Conservation (phyloP, 2,329 filamentous ascomycete species). For the Achaetomium macrosporum region DNA sequence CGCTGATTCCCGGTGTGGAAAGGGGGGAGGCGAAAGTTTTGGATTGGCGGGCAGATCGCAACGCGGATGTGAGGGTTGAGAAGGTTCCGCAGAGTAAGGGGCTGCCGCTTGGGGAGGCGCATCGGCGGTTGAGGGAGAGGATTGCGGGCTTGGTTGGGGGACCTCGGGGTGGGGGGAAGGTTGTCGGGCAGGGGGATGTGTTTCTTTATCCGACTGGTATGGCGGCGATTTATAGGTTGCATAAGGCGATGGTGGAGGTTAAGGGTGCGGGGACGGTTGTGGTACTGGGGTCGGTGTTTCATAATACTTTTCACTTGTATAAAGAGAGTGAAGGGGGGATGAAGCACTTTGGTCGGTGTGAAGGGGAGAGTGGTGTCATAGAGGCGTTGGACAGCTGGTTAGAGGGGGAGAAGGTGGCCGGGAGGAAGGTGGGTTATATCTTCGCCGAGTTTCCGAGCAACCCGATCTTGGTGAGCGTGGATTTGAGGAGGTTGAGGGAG, state of each 20-base stretch:
- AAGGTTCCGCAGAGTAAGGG: slow-evolving; percentile 29
- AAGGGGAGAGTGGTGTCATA: slow-evolving; percentile 33
- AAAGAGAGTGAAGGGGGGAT: slow-evolving; percentile 39
- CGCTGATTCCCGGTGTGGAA: slow-evolving; percentile 35
- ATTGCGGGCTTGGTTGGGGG: slow-evolving; percentile 39
- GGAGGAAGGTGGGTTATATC: slow-evolving; percentile 39
- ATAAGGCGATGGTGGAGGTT: slow-evolving; percentile 33
- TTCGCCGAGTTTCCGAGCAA: slow-evolving; percentile 48
- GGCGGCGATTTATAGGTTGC: slow-evolving; percentile 43
- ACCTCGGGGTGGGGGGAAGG: slow-evolving; percentile 2
- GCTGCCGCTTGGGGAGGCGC: slow-evolving; percentile 34
- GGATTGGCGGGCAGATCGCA: slow-evolving; percentile 21
- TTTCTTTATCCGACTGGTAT: slow-evolving; percentile 51
- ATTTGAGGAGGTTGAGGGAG: slow-evolving; percentile 34
- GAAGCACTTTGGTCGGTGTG: slow-evolving; percentile 44
- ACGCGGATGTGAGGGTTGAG: slow-evolving; percentile 7
- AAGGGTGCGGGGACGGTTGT: slow-evolving; percentile 31
- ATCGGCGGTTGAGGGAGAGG: slow-evolving; percentile 35
- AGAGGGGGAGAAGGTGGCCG: slow-evolving; percentile 33
- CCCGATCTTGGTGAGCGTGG: slow-evolving; percentile 37
- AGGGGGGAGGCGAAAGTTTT: slow-evolving; percentile 26
- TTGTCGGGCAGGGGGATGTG: slow-evolving; percentile 36
- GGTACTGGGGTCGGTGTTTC: slow-evolving; percentile 47
- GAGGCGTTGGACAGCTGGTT: slow-evolving; percentile 42
- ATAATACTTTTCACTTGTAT: slow-evolving; percentile 43